A percentile compares a stretch with the other conserved stretches of the same genome.
phyloP scores from a whole-genome alignment of 768 basidiomycete genomes.

The Saitozyma sp. region DNA sequence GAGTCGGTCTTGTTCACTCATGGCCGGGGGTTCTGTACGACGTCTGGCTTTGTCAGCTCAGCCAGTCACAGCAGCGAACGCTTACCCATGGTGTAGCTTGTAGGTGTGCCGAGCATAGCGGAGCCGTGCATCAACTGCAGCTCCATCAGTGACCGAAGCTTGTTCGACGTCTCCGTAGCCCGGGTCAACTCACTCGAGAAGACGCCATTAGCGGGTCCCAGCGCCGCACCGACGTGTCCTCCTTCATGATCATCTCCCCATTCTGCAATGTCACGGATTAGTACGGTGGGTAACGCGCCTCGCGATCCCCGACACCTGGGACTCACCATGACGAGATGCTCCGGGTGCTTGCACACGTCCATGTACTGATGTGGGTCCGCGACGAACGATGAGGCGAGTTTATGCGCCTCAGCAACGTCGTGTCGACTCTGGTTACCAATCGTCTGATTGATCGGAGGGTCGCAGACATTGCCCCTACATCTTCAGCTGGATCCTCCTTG shows the following conservation, averaged over 20 bases:
- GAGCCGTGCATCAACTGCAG: constrained; percentile 13
- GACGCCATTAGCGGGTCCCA: constrained; percentile 8
- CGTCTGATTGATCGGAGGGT: neutral
- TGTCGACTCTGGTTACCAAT: neutral
- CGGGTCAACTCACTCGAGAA: neutral
- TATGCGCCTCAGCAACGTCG: neutral
- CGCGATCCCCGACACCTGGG: neutral
- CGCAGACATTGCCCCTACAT: constrained; percentile 2
- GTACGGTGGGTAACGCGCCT: no score
- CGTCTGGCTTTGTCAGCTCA: neutral
- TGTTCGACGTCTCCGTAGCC: neutral
- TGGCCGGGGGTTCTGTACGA: neutral
- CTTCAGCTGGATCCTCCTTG: no score
- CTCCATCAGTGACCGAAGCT: neutral
- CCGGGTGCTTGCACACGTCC: constrained; percentile 17
- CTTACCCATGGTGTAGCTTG: constrained; percentile 7
- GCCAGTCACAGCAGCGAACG: neutral
- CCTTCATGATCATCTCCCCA: constrained; percentile 22
- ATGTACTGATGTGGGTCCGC: constrained; percentile 9
- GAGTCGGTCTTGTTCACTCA: constrained; percentile 1
- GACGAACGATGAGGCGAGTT: neutral
- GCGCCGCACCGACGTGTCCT: constrained; percentile 9
- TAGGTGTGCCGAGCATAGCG: constrained; percentile 18
- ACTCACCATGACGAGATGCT: neutral
- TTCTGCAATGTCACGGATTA: constrained; percentile 4